These are phyloP conservation scores for Lactifluus piperatus DNA, from an alignment of 768 basidiomycete species.

Conservation along the genomic window DNA sequence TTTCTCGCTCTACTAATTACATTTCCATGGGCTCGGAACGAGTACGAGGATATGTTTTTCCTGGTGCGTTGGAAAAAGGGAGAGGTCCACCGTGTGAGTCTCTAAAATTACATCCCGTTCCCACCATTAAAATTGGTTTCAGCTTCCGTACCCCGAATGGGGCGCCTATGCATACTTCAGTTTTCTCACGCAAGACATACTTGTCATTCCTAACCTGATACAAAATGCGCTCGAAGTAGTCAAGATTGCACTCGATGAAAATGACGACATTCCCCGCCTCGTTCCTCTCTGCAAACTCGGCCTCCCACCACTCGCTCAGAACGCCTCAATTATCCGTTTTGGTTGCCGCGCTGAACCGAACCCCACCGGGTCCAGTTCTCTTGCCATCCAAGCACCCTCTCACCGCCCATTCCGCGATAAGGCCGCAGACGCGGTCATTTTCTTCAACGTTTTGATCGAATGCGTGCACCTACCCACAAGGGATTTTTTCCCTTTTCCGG, in stretches of 20 bases:
- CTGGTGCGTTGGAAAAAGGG: conserved; percentile 27
- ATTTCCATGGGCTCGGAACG: conserved; percentile 6
- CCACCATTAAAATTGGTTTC: not conserved
- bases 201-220: conserved; percentile 24
- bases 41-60: conserved; percentile 17
- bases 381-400: not conserved
- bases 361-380: conserved; percentile 4
- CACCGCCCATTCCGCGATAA: conserved; percentile 22
- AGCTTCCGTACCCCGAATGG: conserved; percentile 15
- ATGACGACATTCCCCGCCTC: conserved; percentile 1
- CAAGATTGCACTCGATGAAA: conserved; percentile 2
- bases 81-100: conserved; percentile 19
- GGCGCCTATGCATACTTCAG: conserved; percentile 23
- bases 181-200: conserved; percentile 22
- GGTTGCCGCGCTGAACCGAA: conserved; percentile 27
- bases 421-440: conserved; percentile 22
- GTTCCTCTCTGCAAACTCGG: conserved; percentile 18
- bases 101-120: not conserved
- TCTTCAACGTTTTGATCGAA: conserved; percentile 22
- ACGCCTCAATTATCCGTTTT: conserved; percentile 20
- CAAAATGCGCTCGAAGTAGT: conserved; percentile 21
- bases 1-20: conserved; percentile 14
- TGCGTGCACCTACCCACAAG: not conserved
- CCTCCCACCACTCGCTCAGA: conserved; percentile 17
- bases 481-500: conserved; percentile 1